A percentile compares a stretch with the other conserved stretches of the same genome.
Evolutionary conservation across 2,329 filamentous ascomycete genomes (phyloP).

Genomic region (Cladosporium sp.): DNA sequence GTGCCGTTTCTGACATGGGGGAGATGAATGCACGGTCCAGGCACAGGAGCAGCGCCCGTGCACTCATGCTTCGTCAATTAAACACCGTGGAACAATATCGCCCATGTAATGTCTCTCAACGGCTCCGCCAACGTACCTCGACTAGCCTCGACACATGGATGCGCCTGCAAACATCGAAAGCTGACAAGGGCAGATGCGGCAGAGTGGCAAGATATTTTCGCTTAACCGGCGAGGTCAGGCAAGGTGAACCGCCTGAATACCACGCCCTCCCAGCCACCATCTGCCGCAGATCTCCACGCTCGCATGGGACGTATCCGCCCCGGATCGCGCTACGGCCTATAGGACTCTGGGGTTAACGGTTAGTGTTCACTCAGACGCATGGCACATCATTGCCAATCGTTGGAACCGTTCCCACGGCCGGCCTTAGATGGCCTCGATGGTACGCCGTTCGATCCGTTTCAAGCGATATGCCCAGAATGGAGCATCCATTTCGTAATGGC

Average conservation of each 20-base stretch:
- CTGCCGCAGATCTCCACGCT: conserved; percentile 16
- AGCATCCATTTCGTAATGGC: not conserved
- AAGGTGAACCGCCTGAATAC: conserved; percentile 5
- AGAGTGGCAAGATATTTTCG: not conserved
- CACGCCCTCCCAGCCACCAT: conserved; percentile 17
- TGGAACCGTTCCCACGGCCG: conserved; percentile 10
- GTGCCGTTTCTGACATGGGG: not conserved
- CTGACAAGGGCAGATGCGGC: not conserved
- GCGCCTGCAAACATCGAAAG: not conserved
- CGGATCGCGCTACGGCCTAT: conserved; percentile 7
- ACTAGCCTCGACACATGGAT: not conserved
- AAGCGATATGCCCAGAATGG: not conserved
- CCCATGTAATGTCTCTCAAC: conserved; percentile 13
- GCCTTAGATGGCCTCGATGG: conserved; percentile 5
- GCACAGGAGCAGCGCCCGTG: not conserved
- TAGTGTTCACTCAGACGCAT: conserved; percentile 10
- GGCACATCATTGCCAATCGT: conserved; percentile 5
- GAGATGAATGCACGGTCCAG: conserved; percentile 7
- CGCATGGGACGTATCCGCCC: conserved; percentile 10
- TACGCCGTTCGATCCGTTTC: conserved; percentile 9
- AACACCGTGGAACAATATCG: conserved; percentile 6
- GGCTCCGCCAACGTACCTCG: not conserved
- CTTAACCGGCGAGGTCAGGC: conserved; percentile 3
- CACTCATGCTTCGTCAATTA: conserved; percentile 13
- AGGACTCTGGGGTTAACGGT: conserved; percentile 12